These are phyloP conservation scores for Hypoxylon sp. DNA, from an alignment of 2,329 filamentous ascomycete genomes.

Conservation along the genomic window DNA sequence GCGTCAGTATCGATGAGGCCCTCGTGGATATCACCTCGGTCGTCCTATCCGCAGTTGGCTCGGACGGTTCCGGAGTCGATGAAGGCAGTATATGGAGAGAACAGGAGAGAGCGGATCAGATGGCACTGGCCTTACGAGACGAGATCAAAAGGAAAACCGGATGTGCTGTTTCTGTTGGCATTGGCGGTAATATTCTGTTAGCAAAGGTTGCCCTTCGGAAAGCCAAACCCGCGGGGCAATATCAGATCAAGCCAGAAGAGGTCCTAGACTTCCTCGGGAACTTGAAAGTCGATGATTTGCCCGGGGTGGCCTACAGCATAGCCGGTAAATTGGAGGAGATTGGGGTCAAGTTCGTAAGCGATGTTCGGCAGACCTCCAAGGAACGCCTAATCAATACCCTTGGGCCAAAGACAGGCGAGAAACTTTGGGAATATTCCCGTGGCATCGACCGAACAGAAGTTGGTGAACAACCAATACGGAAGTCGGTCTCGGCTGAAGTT, in stretches of 20 bases:
- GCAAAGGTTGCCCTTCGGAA: conserved; percentile 92
- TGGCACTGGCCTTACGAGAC: conserved; percentile 77
- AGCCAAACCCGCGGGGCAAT: conserved; percentile 94
- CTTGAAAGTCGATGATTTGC: conserved; percentile 84
- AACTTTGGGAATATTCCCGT: conserved; percentile 88
- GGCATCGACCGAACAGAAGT: conserved; percentile 91
- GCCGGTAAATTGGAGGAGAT: conserved; percentile 90
- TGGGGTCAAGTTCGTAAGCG: conserved; percentile 84
- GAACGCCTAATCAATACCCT: conserved; percentile 81
- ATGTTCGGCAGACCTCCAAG: conserved; percentile 82
- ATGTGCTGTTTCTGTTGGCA: conserved; percentile 92
- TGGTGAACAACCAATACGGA: conserved; percentile 86
- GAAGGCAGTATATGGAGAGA: conserved; percentile 83
- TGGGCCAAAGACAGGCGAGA: conserved; percentile 93
- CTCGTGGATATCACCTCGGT: conserved; percentile 84
- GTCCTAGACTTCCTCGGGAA: conserved; percentile 82
- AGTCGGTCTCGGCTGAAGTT: conserved; percentile 96
- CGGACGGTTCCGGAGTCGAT: conserved; percentile 73
- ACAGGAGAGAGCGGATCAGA: conserved; percentile 81
- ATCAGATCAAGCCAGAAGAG: conserved; percentile 86
- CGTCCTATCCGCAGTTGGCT: conserved; percentile 76
- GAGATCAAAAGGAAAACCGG: conserved; percentile 81
- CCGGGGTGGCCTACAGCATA: conserved; percentile 93
- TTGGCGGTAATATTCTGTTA: conserved; percentile 89
- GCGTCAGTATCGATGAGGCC: conserved; percentile 96